Base-by-base conservation (phyloP, 768 basidiomycete genomes). In the Sutorius australiensis region DNA sequence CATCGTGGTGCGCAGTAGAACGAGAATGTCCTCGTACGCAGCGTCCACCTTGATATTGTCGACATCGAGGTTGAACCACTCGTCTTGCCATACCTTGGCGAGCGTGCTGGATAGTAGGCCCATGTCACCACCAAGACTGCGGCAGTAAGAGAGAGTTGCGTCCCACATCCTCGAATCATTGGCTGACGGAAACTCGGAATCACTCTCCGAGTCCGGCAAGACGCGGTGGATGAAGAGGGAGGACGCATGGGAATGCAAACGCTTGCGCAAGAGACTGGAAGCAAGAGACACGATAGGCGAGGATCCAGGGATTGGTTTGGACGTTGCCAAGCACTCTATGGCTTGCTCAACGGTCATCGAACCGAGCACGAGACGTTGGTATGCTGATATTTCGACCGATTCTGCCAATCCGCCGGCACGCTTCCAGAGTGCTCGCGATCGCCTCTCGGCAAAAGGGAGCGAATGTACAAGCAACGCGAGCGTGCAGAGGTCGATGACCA, bases 101-200 rank as follows among this genome's bases (percentile, higher is more conserved):
- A 89, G 72, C 6, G 71, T 61, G 57, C 75, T 72, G 0, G 79
- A 86, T 14, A 90, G 71, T 48, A 76, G 69, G 3, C 75, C 77
- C 0, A 81, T 76, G 11, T 66, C 61, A 1, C 86, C 87, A 3
- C 87, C 86, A 6, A 91, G 77, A 49, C 82, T 80, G 42, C 75
- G 75, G 19, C 85, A 84, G 24, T 81, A 80, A 7, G 79, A 78
- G 36, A 89, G 66, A 0, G 83, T 82, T 31, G 67, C 71, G 48
- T 69, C 66, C 66, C 77, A 74, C 56, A 77, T 77, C 36, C 70
- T 67, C n/a, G 55, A 56, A 54, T 62, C 55, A 33, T 64, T 55
- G 58, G 61, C 53, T n/a, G 58, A 49, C 4, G 51, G 60, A 48
- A 62, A 61, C 27, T 51, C 54, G n/a, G 28, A 38, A 17, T 57